A percentile compares a stretch with the other conserved stretches of the same genome.
Evolutionary conservation across 2,329 filamentous ascomycete species (phyloP).

Genomic region (Pseudogymnoascus sp.): DNA sequence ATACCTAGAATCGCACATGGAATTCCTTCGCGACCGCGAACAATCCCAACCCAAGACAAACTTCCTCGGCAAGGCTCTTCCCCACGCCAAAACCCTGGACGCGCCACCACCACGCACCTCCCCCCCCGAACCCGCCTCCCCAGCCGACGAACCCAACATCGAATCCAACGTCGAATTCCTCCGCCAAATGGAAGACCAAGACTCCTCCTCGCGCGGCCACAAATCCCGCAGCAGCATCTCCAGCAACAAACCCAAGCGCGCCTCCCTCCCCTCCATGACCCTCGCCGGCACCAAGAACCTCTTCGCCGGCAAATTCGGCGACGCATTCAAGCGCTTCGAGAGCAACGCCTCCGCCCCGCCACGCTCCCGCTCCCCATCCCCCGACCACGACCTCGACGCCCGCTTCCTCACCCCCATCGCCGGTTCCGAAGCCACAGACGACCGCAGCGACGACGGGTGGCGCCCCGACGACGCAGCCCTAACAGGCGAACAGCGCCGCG

Average conservation of each 20-base stretch:
- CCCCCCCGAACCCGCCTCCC: constrained; percentile 23
- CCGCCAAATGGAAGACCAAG: constrained; percentile 61
- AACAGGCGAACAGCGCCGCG: constrained; percentile 79
- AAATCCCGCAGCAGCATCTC: constrained; percentile 43
- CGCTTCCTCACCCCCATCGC: constrained; percentile 56
- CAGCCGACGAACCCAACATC: constrained; percentile 50
- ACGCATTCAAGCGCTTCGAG: constrained; percentile 90
- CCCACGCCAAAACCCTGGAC: constrained; percentile 17
- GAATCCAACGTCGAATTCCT: constrained; percentile 77
- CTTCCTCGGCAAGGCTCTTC: constrained; percentile 25
- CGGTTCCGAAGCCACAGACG: constrained; percentile 65
- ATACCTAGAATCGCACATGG: constrained; percentile 72
- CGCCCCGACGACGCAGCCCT: constrained; percentile 52
- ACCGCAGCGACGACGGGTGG: constrained; percentile 57
- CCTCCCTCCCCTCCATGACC: constrained; percentile 60
- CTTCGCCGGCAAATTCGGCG: constrained; percentile 80
- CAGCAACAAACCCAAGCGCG: constrained; percentile 53
- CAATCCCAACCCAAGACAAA: constrained; percentile 15
- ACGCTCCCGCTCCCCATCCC: constrained; percentile 33
- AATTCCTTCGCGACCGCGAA: constrained; percentile 73
- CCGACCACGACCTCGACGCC: constrained; percentile 33
- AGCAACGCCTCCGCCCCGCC: constrained; percentile 34
- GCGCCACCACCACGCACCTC: constrained; percentile 27
- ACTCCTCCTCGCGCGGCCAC: constrained; percentile 41
- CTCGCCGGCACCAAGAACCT: constrained; percentile 70